A percentile compares a stretch with the other conserved stretches of the same genome.
phyloP scores from a whole-genome alignment of 129 eudicot genomes.

The Tanacetum coccineum region DNA sequence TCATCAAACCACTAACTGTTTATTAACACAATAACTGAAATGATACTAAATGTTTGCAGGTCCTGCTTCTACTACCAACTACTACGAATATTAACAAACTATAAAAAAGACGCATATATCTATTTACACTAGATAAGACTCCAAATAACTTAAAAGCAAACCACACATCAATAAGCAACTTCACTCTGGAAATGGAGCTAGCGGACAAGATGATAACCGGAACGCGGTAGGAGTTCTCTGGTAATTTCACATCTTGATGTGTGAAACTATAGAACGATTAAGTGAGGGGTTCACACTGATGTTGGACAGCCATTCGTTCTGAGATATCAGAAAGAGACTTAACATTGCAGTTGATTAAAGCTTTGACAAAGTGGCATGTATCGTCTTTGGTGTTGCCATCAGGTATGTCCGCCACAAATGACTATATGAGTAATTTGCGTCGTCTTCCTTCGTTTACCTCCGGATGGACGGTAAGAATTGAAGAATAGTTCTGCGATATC shows the following conservation, averaged over 20 bases:
- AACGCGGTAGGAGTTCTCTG: slow-evolving; percentile 10
- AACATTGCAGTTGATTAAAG: slow-evolving; percentile 66
- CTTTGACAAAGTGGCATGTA: slow-evolving; percentile 66
- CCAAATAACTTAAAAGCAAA: slow-evolving; percentile 21
- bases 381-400: slow-evolving; percentile 65
- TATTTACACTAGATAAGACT: background rate
- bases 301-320: slow-evolving; percentile 52
- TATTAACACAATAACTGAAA: slow-evolving; percentile 6
- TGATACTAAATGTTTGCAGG: slow-evolving; percentile 14
- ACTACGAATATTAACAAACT: background rate
- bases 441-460: slow-evolving; percentile 51
- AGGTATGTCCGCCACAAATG: slow-evolving; percentile 67
- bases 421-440: slow-evolving; percentile 53
- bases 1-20: background rate
- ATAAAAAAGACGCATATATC: slow-evolving; percentile 4
- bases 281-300: slow-evolving; percentile 3
- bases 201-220: slow-evolving; percentile 11
- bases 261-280: background rate
- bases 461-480: slow-evolving; percentile 56
- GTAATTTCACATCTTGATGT: background rate
- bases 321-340: slow-evolving; percentile 59
- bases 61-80: slow-evolving; percentile 21
- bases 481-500: slow-evolving; percentile 57
- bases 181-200: background rate
- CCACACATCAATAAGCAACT: slow-evolving; percentile 6